These are phyloP conservation scores for Chytriomyces sp. DNA, from an alignment of 192 early-diverging fungal genomes.

Conservation along the genomic window DNA sequence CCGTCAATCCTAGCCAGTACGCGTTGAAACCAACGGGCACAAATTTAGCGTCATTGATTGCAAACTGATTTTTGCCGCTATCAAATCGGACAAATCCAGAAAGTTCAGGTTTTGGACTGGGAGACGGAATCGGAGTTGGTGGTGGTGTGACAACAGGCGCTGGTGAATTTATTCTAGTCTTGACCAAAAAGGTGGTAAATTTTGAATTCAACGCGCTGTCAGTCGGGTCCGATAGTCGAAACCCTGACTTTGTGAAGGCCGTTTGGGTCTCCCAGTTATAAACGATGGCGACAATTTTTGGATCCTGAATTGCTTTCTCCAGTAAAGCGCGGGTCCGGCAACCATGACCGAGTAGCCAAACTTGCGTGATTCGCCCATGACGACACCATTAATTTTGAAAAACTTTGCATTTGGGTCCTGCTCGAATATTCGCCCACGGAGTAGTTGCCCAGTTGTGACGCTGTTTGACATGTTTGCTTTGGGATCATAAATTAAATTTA, in stretches of 20 bases:
- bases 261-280: too few relatives aligned
- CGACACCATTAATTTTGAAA: conserved; percentile 6
- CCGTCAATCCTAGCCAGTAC: conserved; percentile 10
- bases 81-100: neutral
- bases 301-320: too few relatives aligned
- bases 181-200: neutral
- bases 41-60: neutral
- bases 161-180: neutral
- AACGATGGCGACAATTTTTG: too few relatives aligned
- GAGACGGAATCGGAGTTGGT: neutral
- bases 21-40: conserved; percentile 14
- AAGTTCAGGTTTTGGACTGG: neutral
- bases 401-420: neutral
- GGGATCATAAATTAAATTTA: too few relatives aligned
- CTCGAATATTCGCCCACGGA: neutral
- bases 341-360: conserved; percentile 3
- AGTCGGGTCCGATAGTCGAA: neutral
- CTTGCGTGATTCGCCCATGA: conserved; percentile 4
- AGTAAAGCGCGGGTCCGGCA: neutral
- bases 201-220: neutral
- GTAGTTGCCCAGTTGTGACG: neutral
- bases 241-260: conserved; percentile 9
- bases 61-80: neutral
- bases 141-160: too few relatives aligned
- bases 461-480: too few relatives aligned